These are phyloP conservation scores for Fraxinus nigra DNA, from an alignment of 305 asterid genomes.

Conservation along the genomic window DNA sequence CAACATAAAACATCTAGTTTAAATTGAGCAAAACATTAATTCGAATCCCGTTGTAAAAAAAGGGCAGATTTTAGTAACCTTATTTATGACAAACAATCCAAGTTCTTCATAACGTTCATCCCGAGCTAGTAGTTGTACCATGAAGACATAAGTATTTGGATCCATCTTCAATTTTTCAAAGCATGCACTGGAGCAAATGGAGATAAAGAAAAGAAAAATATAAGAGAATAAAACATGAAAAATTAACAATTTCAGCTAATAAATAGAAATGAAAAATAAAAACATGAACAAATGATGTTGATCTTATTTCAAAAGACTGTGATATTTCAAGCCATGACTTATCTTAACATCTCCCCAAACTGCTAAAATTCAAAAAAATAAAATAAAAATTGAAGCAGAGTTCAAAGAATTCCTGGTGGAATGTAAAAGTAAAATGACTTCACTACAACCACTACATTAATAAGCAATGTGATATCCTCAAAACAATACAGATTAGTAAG, in stretches of 20 bases:
- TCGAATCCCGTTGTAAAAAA: not conserved
- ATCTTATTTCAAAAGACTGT: not conserved
- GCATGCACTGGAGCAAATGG: slow-evolving; percentile 60
- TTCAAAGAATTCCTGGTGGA: not conserved
- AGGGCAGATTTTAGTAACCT: slow-evolving; percentile 47
- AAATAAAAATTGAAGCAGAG: no score
- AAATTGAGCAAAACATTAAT: slow-evolving; percentile 11
- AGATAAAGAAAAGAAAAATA: slow-evolving; percentile 22
- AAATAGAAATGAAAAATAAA: slow-evolving; percentile 15
- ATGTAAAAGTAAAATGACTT: not conserved
- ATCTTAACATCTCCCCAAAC: not conserved
- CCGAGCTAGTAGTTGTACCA: slow-evolving; percentile 78
- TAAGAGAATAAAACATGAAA: slow-evolving; percentile 17
- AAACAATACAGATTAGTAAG: not conserved
- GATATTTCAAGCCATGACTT: not conserved
- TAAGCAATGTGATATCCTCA: not conserved
- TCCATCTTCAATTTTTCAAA: slow-evolving; percentile 69
- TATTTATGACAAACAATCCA: slow-evolving; percentile 66
- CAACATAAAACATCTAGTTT: slow-evolving; percentile 24
- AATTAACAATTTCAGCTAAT: slow-evolving; percentile 9
- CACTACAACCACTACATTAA: not conserved
- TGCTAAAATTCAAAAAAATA: not conserved
- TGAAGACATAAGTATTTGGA: slow-evolving; percentile 62
- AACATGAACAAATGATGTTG: not conserved
- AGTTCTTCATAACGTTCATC: slow-evolving; percentile 74